Base-by-base conservation (phyloP, 495 filamentous ascomycete genomes). In the Mycothermus thermophilus region DNA sequence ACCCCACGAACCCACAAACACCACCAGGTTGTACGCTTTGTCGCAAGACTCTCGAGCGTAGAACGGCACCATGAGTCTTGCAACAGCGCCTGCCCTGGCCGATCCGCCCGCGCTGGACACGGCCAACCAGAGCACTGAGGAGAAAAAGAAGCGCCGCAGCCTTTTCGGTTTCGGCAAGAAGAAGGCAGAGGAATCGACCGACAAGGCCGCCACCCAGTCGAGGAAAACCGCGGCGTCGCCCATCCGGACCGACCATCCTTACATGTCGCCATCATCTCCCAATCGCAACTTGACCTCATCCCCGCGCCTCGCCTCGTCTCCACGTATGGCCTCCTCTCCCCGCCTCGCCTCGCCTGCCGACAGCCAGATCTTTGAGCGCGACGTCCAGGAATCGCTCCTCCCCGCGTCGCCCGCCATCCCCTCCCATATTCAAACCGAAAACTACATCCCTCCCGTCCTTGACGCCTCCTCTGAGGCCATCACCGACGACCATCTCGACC, bases 331-430 rank as follows among this genome's bases (percentile, higher is more conserved):
- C 16, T 59, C 71, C 13, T 75, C 75, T 4, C 73, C 75, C 4
- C 64, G 71, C 25, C 53, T 78, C 28, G 63, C 69, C 30, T 80
- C 77, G 10, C 76, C 78, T 8, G 74, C 75, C 4, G 75, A 64
- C 22, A 85, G 83, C 16, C 83, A 88, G 47, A 94, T 94, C 48
- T 94, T 94, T 57, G 86, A 94, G 64, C 80, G 86, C 45, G 77
- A 82, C 56, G 87, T 94, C 10, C 87, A 94, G 53, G 86, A 94
- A 47, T 73, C 69, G 46, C 57, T 72, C n/a, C 49, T 66, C 5
- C 76, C 83, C 33, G 71, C 66, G 28, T 80, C 78, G 8, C 72
- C 80, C 3, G 76, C 80, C 8, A 88, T 90, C 38, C 86, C 86
- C 7, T 72, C 78, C 2, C 86, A 94, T 49, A 92, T 94, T 46